Base-by-base conservation (phyloP, 768 basidiomycete genomes). In the Dioszegia hungarica region DNA sequence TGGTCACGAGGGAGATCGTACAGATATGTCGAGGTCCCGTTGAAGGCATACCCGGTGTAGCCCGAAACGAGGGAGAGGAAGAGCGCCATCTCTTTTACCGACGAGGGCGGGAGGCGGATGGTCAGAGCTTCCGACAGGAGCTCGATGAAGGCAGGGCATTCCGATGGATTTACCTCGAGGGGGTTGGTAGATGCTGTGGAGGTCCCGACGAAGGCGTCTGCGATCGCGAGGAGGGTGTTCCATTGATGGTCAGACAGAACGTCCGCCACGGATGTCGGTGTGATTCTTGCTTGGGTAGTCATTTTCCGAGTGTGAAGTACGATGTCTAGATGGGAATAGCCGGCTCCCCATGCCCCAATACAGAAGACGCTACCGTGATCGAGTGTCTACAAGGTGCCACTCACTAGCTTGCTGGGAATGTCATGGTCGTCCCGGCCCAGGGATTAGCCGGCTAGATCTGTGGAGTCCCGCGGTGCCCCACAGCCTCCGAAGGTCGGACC, bases 211-310 rank as follows among this genome's bases (percentile, higher is more conserved):
- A 54, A 12, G 14, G 17, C 52, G 29, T 54, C 52, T 24, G 40
- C 41, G 39, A 54, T 43, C 6, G 52, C 52, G 39, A 54, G 52
- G 28, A 54, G 52, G 37, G 52, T 54, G 28, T 15, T 10, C 52
- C 52, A 54, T n/a, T 54, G 52, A 22, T 54, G 41, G 10, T 54
- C 52, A 15, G 14, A 28, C 17, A 54, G 40, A 12, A 41, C 28
- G 52, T 33, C 33, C 5, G 52, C 37, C 3, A 27, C 38, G 22
- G 52, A 27, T 22, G 25, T 15, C 24, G 11, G 34, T n/a, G 12
- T n/a, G 31, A 34, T 15, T 6, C 5, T 22, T 24, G 24, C 41
- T 25, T 19, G 41, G 19, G 19, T 19, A 4, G 12, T 11, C 19
- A 20, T 14, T 2, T 43, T n/a, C n/a, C n/a, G n/a, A n/a, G n/a